Percentiles rank a stretch among this genome's conserved stretches.
Evolutionary conservation across 2,329 filamentous ascomycete genomes (phyloP).

Genomic region (Aspergillus costaricaensis): DNA sequence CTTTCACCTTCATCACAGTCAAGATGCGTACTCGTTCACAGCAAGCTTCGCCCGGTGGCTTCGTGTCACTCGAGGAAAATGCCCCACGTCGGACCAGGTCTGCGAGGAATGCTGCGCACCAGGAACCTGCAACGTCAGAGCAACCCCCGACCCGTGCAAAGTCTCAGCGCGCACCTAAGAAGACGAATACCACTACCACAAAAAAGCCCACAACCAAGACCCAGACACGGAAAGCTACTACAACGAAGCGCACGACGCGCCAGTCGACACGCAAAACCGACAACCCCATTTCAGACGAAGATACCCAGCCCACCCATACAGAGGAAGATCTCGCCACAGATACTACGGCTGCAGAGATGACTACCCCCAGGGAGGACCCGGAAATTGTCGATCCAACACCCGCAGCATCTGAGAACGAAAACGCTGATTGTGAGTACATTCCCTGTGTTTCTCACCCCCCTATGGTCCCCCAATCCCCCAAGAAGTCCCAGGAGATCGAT

Average conservation of each 20-base stretch:
- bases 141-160: constrained; percentile 19
- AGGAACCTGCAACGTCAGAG: constrained; percentile 10
- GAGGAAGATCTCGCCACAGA: neutral
- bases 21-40: constrained; percentile 44
- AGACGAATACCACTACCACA: constrained; percentile 12
- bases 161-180: constrained; percentile 18
- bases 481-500: neutral
- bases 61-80: constrained; percentile 33
- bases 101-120: constrained; percentile 18
- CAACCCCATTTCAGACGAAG: constrained; percentile 8
- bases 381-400: neutral
- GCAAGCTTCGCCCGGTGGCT: constrained; percentile 36
- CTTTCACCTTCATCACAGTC: constrained; percentile 6
- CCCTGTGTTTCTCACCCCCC: neutral
- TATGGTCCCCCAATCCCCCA: neutral
- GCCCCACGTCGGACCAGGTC: constrained; percentile 24
- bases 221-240: constrained; percentile 14
- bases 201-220: constrained; percentile 18
- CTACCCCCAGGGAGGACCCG: neutral
- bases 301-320: constrained; percentile 9
- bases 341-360: constrained; percentile 1
- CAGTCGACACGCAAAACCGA: constrained; percentile 17
- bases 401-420: constrained; percentile 15
- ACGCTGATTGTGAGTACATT: constrained; percentile 18
- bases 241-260: constrained; percentile 16